A percentile compares a stretch with the other conserved stretches of the same genome.
phyloP scores from a whole-genome alignment of 768 basidiomycete species.

The Xerocomus brunneocitrinus region DNA sequence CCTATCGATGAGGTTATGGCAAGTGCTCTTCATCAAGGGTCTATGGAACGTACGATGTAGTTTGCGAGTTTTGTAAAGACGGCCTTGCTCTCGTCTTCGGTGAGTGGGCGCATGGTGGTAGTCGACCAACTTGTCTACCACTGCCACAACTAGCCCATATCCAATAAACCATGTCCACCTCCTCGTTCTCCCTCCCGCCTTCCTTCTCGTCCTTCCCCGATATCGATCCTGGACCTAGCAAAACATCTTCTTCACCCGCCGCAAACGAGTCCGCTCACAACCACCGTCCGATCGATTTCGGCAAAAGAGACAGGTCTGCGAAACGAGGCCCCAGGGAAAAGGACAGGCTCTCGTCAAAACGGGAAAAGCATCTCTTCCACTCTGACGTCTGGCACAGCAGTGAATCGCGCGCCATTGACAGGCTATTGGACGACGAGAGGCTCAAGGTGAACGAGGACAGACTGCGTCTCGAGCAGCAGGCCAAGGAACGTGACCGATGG shows the following conservation, averaged over 20 bases:
- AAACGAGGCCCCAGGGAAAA: constrained; percentile 26
- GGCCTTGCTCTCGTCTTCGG: constrained; percentile 94
- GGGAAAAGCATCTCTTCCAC: constrained; percentile 28
- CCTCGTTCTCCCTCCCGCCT: constrained; percentile 60
- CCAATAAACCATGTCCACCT: constrained; percentile 38
- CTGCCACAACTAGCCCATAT: constrained; percentile 1
- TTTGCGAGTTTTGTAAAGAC: constrained; percentile 97
- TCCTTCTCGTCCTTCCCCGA: constrained; percentile 72
- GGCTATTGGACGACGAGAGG: constrained; percentile 28
- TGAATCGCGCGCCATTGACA: constrained; percentile 10
- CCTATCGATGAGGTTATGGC: constrained; percentile 41
- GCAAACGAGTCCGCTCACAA: constrained; percentile 15
- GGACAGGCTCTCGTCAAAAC: constrained; percentile 27
- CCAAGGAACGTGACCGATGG: constrained; percentile 20
- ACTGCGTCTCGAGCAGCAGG: constrained; percentile 18
- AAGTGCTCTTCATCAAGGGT: background rate
- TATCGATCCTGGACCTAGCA: constrained; percentile 42
- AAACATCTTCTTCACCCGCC: constrained; percentile 15
- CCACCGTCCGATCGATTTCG: constrained; percentile 9
- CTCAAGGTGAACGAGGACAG: constrained; percentile 34
- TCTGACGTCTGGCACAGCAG: constrained; percentile 23
- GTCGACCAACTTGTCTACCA: background rate
- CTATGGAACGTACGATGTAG: constrained; percentile 68
- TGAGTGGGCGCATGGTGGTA: constrained; percentile 80
- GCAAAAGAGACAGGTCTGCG: constrained; percentile 17